Base-by-base conservation (phyloP, 805 yeast species). In the Sungouiozyma intestinalis region DNA sequence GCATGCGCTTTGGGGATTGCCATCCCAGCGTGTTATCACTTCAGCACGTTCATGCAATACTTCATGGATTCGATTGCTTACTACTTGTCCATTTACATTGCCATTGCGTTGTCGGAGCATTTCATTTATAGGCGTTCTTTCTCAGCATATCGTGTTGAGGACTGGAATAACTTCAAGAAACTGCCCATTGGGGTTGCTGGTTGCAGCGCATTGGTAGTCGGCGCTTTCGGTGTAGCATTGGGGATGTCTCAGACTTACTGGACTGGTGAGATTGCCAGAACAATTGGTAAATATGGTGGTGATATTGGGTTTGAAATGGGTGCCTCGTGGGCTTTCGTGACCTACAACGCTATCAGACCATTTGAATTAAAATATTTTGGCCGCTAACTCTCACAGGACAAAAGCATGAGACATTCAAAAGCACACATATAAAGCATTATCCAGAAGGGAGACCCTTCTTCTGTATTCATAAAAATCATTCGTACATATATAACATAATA, bases 1-100 rank as follows among this genome's bases (percentile, higher is more conserved):
- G 77, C 73, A 48, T 74, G 77, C 38, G 77, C 90, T 31, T 72
- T 88, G 62, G 96, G 87, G 40, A 81, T 88, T 56, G 77, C 94
- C 55, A 87, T 87, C 51, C 94, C 95, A 39, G 95, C 85, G 40
- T 83, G 81, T 68, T 81, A 82, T 69, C 61, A 72, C 48, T 86
- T 88, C 63, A 75, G 71, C 44, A 53, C 61, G 3, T 87, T 84
- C 54, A 82, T 88, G 82, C 71, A 73, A 45, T 77, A 85, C 66
- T 88, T 88, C 67, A 86, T 88, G 96, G 79, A 85, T 68, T 67
- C 87, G 60, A 86, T 88, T 63, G 90, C 85, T 51, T 88, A 88
- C 72, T 87, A 90, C 76, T 72, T 87, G 58, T 85, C 94, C 46
- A 81, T 87, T 55, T 88, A 87, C 67, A 77, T 76, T 54, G 77